phyloP scores from a whole-genome alignment of 306 rosid species.

The Herpetospermum pedunculosum region DNA sequence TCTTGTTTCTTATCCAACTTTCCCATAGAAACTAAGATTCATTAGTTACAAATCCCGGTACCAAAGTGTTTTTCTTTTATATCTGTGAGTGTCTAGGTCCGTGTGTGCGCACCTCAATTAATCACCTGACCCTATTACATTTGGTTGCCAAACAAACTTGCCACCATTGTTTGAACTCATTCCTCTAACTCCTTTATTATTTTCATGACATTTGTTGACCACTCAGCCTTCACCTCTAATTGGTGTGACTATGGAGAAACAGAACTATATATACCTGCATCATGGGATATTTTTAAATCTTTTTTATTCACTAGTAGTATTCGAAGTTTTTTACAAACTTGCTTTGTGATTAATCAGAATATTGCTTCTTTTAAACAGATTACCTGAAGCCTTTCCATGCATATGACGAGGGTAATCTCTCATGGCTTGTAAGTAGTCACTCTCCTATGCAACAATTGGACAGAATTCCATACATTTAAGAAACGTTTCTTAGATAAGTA shows the following conservation, averaged over 20 bases:
- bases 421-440: slow-evolving; percentile 42
- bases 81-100: no score
- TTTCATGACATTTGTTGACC: no score
- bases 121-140: no score
- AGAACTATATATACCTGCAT: not conserved
- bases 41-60: no score
- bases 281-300: not conserved
- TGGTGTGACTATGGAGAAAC: not conserved
- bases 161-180: no score
- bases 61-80: no score
- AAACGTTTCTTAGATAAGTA: not conserved
- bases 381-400: slow-evolving; percentile 62
- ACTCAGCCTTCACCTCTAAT: no score
- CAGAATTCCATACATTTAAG: not conserved
- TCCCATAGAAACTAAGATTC: not conserved
- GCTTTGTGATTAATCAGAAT: slow-evolving; percentile 6
- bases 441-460: not conserved
- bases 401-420: slow-evolving; percentile 58
- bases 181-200: no score
- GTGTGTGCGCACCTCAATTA: no score
- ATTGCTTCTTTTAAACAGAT: slow-evolving; percentile 26
- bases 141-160: no score
- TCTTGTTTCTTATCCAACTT: not conserved
- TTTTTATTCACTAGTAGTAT: not conserved
- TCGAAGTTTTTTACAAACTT: not conserved